These are phyloP conservation scores for Chloroidium sp. DNA, from an alignment of 163 green algal genomes.

Conservation along the genomic window DNA sequence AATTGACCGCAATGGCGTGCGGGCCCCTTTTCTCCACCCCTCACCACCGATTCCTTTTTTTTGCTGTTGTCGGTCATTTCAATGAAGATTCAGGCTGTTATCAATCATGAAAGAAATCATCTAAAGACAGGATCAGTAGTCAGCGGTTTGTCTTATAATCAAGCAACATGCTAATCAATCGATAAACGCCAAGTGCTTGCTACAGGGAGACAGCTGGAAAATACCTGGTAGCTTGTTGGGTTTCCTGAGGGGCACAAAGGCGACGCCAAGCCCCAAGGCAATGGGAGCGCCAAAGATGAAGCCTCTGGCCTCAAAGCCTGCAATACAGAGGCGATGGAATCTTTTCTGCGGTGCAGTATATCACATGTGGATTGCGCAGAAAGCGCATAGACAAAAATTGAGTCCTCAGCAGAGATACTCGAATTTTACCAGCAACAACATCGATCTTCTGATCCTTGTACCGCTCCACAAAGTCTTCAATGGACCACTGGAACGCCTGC, in stretches of 20 bases:
- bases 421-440: slow-evolving; percentile 68
- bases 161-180: slow-evolving; percentile 1
- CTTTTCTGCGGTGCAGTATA: too few relatives aligned
- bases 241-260: slow-evolving; percentile 95
- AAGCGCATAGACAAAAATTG: too few relatives aligned
- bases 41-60: too few relatives aligned
- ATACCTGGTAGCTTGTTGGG: slow-evolving; percentile 93
- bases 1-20: too few relatives aligned
- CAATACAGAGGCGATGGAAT: not conserved
- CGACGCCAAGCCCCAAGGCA: slow-evolving; percentile 68
- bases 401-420: too few relatives aligned
- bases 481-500: slow-evolving; percentile 73
- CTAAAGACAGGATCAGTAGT: not conserved
- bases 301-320: slow-evolving; percentile 94
- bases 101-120: too few relatives aligned
- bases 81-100: too few relatives aligned
- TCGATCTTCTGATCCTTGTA: slow-evolving; percentile 79
- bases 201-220: not conserved
- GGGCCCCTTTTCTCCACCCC: too few relatives aligned
- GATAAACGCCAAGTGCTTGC: not conserved
- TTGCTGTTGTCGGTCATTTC: too few relatives aligned
- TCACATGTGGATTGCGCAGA: too few relatives aligned
- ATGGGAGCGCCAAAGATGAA: slow-evolving; percentile 97
- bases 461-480: slow-evolving; percentile 79
- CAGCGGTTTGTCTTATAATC: not conserved